Evolutionary conservation across 2,329 filamentous ascomycete genomes (phyloP).

Genomic region (Penicillium concentricum): DNA sequence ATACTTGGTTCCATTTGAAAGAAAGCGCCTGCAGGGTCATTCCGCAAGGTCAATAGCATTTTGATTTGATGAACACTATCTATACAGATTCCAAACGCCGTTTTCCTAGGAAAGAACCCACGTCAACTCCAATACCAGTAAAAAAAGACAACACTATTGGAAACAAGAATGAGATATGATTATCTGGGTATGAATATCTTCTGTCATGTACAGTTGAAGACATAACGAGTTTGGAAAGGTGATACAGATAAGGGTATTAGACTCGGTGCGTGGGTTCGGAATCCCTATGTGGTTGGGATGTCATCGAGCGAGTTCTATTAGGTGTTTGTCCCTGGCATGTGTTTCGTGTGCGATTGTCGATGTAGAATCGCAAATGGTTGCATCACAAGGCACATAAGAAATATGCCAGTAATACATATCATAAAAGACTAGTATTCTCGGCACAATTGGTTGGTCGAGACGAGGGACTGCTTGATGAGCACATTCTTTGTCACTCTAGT

Average conservation of each 20-base stretch:
- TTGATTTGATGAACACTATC: background rate
- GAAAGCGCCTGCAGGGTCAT: background rate
- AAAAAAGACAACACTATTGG: slow-evolving; percentile 5
- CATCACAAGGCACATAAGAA: background rate
- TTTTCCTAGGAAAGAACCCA: background rate
- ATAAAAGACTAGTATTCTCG: background rate
- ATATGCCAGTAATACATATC: background rate
- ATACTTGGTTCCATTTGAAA: background rate
- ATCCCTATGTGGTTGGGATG: background rate
- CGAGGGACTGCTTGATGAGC: background rate
- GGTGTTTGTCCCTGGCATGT: background rate
- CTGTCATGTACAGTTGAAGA: slow-evolving; percentile 14
- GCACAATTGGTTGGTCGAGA: background rate
- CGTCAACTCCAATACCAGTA: slow-evolving; percentile 16
- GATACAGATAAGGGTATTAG: background rate
- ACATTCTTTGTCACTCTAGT: slow-evolving; percentile 37
- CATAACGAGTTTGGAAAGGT: background rate
- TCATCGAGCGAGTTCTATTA: background rate
- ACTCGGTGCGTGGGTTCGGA: background rate
- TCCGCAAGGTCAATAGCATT: background rate
- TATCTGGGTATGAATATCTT: slow-evolving; percentile 3
- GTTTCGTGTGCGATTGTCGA: background rate
- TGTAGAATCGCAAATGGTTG: background rate
- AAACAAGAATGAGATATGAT: slow-evolving; percentile 9
- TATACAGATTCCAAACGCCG: slow-evolving; percentile 2